phyloP scores from a whole-genome alignment of 768 basidiomycete genomes.

The Lactifluus echinatus region DNA sequence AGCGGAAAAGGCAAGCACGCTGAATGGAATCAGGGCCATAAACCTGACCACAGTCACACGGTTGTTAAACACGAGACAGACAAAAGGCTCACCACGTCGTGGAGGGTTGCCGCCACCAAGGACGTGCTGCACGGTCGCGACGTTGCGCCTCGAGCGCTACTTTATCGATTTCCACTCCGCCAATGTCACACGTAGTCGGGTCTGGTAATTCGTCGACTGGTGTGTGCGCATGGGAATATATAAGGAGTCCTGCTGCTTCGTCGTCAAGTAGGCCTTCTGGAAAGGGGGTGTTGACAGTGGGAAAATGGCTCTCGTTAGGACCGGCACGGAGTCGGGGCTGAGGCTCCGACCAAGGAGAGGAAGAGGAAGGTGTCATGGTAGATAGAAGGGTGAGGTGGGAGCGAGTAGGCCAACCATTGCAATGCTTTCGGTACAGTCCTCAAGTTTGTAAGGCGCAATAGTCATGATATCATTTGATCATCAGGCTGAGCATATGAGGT shows the following conservation, averaged over 20 bases:
- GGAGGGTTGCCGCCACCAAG: constrained; percentile 74
- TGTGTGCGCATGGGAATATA: constrained; percentile 32
- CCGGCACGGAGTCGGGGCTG: constrained; percentile 9
- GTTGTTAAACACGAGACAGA: neutral
- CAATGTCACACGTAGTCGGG: constrained; percentile 17
- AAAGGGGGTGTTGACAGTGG: constrained; percentile 31
- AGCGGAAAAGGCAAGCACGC: constrained; percentile 45
- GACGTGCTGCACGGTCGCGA: constrained; percentile 27
- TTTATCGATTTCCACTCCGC: constrained; percentile 15
- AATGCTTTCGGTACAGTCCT: no score
- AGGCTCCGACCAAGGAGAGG: constrained; percentile 7
- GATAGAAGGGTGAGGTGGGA: neutral
- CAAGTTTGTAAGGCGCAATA: no score
- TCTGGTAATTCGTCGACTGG: constrained; percentile 30
- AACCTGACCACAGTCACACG: constrained; percentile 37
- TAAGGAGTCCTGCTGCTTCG: constrained; percentile 38
- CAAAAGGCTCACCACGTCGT: constrained; percentile 53
- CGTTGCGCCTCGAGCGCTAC: constrained; percentile 22
- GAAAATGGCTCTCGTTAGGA: constrained; percentile 22
- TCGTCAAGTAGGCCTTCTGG: constrained; percentile 40
- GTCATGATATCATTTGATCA: no score
- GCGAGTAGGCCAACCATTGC: no score
- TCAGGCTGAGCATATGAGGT: no score
- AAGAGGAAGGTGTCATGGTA: constrained; percentile 2
- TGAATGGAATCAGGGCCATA: constrained; percentile 43